Evolutionary conservation across 306 rosid species (phyloP).

Genomic region (Chamaecrista fasciculata): DNA sequence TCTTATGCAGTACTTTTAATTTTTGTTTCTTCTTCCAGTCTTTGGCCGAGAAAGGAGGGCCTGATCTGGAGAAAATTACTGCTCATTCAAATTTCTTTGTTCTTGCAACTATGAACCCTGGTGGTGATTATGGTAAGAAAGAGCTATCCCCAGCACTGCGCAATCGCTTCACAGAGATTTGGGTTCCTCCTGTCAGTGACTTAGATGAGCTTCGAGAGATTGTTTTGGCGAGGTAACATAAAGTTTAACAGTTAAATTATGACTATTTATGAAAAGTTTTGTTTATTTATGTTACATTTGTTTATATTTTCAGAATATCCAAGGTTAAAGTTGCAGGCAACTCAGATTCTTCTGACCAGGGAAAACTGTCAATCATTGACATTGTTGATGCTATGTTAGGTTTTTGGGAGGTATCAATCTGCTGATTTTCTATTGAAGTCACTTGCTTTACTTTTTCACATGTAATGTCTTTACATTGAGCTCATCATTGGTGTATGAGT

Average conservation of each 20-base stretch:
- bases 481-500: neutral
- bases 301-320: conserved; percentile 49
- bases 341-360: neutral
- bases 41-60: conserved; percentile 91
- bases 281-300: neutral
- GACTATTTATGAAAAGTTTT: neutral
- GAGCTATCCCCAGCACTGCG: conserved; percentile 88
- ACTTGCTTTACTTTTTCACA: neutral
- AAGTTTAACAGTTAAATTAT: neutral
- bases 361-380: conserved; percentile 38
- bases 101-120: conserved; percentile 98
- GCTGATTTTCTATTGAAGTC: conserved; percentile 1
- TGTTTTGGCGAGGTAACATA: conserved; percentile 56
- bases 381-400: conserved; percentile 66
- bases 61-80: conserved; percentile 62
- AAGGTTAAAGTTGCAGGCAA: conserved; percentile 32
- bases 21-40: conserved; percentile 43
- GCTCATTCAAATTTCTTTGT: conserved; percentile 74
- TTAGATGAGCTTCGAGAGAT: conserved; percentile 65
- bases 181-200: conserved; percentile 86
- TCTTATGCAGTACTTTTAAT: too few species aligned
- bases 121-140: conserved; percentile 97
- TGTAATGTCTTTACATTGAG: conserved; percentile 1
- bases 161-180: conserved; percentile 95
- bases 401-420: conserved; percentile 71